A percentile compares a stretch with the other conserved stretches of the same genome.
These are phyloP conservation scores for Cokeromyces recurvatus DNA, from an alignment of 371 early-diverging fungal genomes.

Conservation along the genomic window DNA sequence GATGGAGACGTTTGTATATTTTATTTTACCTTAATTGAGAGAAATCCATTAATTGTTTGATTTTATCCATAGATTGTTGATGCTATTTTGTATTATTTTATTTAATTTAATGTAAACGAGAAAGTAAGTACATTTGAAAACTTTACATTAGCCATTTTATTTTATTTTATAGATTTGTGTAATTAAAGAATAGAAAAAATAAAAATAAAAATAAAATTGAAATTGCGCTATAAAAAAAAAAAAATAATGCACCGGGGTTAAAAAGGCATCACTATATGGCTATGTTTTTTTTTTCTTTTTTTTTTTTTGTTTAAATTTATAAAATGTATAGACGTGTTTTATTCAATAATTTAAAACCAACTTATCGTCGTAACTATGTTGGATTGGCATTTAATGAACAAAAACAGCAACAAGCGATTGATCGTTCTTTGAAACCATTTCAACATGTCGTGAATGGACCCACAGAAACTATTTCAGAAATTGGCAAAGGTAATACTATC, in stretches of 20 bases:
- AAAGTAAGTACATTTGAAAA: no score
- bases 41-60: constrained; percentile 46
- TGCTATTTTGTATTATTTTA: neutral
- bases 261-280: no score
- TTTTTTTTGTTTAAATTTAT: no score
- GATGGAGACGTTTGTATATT: no score
- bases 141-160: no score
- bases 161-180: no score
- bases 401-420: constrained; percentile 14
- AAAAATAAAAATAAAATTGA: no score
- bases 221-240: no score
- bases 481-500: constrained; percentile 14
- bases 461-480: constrained; percentile 15
- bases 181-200: no score
- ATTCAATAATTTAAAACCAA: neutral
- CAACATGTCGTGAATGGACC: constrained; percentile 14
- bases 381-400: constrained; percentile 23
- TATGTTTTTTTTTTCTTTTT: no score
- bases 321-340: constrained; percentile 20
- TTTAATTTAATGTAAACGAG: no score
- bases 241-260: no score
- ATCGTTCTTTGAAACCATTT: constrained; percentile 23
- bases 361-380: constrained; percentile 17
- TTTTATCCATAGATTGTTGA: constrained; percentile 40
- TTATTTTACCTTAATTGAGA: constrained; percentile 42